These are phyloP conservation scores for Cinnamomum micranthum DNA, from an alignment of 164 flowering plant genomes.

Conservation along the genomic window DNA sequence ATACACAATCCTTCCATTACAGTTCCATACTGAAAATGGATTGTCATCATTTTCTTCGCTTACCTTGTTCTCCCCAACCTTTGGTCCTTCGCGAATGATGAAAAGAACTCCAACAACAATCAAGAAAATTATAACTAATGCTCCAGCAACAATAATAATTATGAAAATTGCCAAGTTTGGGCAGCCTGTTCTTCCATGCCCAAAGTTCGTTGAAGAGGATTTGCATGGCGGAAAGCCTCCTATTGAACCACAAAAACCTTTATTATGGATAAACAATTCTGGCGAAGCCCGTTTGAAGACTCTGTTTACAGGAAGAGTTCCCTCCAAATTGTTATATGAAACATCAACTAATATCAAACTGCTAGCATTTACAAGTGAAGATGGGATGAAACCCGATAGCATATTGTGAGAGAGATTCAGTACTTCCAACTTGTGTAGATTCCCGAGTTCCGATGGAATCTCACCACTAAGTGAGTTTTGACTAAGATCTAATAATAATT, in stretches of 20 bases:
- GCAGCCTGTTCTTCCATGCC: constrained; percentile 20
- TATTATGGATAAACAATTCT: background rate
- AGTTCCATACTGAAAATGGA: constrained; percentile 39
- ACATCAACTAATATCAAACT: constrained; percentile 2
- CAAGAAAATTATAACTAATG: background rate
- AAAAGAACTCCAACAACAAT: background rate
- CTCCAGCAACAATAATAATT: background rate
- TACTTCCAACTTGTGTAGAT: background rate
- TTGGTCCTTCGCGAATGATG: background rate
- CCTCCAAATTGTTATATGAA: constrained; percentile 13
- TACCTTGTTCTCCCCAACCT: background rate
- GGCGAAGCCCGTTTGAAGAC: background rate
- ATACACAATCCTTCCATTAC: constrained; percentile 44
- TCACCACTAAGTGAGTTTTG: background rate
- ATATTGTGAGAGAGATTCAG: constrained; percentile 18
- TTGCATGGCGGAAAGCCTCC: constrained; percentile 5
- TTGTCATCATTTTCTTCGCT: background rate
- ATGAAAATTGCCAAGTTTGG: background rate
- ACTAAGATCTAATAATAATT: background rate
- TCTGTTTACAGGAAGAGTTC: background rate
- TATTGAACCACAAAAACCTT: constrained; percentile 5
- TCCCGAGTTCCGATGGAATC: constrained; percentile 1
- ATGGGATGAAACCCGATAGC: constrained; percentile 18
- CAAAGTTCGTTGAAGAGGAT: constrained; percentile 12
- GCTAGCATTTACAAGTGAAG: constrained; percentile 4